Conservation (phyloP, 164 flowering plant genomes). For the Nelumbo lutea region DNA sequence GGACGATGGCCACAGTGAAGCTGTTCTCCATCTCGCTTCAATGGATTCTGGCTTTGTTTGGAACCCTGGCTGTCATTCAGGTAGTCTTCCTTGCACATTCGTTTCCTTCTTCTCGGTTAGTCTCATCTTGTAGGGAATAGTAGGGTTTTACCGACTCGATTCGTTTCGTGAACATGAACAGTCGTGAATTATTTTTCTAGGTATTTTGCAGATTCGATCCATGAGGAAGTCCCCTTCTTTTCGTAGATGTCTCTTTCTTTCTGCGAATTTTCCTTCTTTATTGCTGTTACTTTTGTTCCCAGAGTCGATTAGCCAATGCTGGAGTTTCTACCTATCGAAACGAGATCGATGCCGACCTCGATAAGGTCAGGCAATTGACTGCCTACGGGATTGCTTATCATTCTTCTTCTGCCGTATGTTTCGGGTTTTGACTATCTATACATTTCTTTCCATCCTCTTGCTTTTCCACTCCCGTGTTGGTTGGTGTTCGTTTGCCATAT, state of each 20-base stretch:
- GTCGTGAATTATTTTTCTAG: too few relatives aligned
- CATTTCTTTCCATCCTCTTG: too few relatives aligned
- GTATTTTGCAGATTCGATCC: background rate
- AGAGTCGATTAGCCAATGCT: background rate
- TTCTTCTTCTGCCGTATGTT: background rate
- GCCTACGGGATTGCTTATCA: conserved; percentile 1
- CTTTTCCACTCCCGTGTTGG: too few relatives aligned
- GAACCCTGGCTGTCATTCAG: conserved; percentile 36
- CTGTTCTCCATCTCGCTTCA: conserved; percentile 15
- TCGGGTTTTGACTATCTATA: background rate
- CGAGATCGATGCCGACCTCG: background rate
- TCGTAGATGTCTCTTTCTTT: too few relatives aligned
- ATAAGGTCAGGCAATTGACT: background rate
- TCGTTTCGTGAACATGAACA: too few relatives aligned
- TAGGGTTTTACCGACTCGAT: background rate
- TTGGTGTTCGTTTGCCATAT: too few relatives aligned
- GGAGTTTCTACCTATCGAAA: background rate
- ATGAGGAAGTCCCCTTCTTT: too few relatives aligned
- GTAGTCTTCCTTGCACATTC: conserved; percentile 8
- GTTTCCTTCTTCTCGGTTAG: background rate
- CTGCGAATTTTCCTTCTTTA: background rate
- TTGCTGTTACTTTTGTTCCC: background rate
- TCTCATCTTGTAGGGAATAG: background rate
- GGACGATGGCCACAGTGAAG: conserved; percentile 23
- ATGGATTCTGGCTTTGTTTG: conserved; percentile 24